Evolutionary conservation across 768 basidiomycete genomes (phyloP).

Genomic region (Hygrophorus pudorinus): DNA sequence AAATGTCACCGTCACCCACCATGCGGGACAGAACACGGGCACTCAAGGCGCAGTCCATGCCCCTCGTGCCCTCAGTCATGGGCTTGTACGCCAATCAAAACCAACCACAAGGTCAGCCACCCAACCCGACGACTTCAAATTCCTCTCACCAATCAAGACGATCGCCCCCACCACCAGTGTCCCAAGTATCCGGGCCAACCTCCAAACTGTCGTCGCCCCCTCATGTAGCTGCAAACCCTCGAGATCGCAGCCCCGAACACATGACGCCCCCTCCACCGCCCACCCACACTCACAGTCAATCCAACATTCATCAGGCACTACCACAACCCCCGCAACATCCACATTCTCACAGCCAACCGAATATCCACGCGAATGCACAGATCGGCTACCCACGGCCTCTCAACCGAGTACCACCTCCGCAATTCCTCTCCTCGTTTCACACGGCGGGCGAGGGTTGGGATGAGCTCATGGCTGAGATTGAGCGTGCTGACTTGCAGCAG

Average conservation of each 20-base stretch:
- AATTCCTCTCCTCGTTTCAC: conserved; percentile 48
- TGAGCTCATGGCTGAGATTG: conserved; percentile 62
- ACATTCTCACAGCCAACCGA: conserved; percentile 21
- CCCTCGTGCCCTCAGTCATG: conserved; percentile 47
- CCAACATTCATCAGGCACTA: conserved; percentile 2
- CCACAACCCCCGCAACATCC: conserved; percentile 11
- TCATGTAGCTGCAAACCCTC: conserved; percentile 14
- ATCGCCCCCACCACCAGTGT: conserved; percentile 28
- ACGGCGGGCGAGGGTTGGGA: conserved; percentile 49
- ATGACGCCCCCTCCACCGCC: conserved; percentile 25
- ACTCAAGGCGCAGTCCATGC: conserved; percentile 51
- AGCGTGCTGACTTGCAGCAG: conserved; percentile 59
- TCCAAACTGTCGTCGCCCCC: conserved; percentile 33
- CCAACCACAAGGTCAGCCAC: conserved; percentile 30
- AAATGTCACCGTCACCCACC: conserved; percentile 41
- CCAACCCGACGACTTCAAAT: conserved; percentile 35
- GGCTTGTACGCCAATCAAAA: conserved; percentile 37
- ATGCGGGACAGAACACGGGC: conserved; percentile 42
- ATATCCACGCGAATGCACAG: conserved; percentile 19
- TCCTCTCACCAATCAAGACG: conserved; percentile 20
- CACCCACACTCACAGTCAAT: conserved; percentile 14
- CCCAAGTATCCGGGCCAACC: conserved; percentile 30
- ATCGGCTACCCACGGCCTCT: conserved; percentile 51
- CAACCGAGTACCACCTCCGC: conserved; percentile 42
- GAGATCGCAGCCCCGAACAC: conserved; percentile 10